Evolutionary conservation across 2,329 filamentous ascomycete genomes (phyloP), one percentile per base, ranked within the genome.

Genomic region (Fragosphaeria purpurea): DNA sequence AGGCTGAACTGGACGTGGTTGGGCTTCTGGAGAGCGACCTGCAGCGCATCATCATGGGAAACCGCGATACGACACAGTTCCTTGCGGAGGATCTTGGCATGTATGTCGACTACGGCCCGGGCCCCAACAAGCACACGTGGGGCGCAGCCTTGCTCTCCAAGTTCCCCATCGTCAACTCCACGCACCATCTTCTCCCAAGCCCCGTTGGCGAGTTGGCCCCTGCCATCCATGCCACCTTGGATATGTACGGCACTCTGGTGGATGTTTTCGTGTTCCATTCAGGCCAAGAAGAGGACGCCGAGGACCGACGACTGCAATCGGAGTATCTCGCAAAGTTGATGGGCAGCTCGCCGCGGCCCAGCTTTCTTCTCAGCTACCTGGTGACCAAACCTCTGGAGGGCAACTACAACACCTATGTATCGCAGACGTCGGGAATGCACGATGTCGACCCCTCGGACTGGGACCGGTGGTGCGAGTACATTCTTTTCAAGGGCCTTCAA

Each of bases 401-500:
- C 55, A 98, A 98, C 65, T 98, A 98, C 72, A 91, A 97, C 65
- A 95, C 83, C 0, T 97, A 95, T 60, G 93, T 97, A 31, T 88
- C 88, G 51, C 77, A 88, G 48, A 72, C 73, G 52, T 95, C 86
- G 52, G 88, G 89, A 8, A 98, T 98, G 93, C 83, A 87, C 61
- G 93, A 98, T 62, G 93, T 98, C 46, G 93, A 98, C 62, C 79
- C 83, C 0, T 83, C 75, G 4, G 93, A 98, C 65, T 95, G 89
- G 89, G 93, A 98, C 66, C 76, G 93, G 50, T 98, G 93, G 93
- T 98, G 93, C 72, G 91, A 98, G 72, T 98, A 98, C 67, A 96
- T 98, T 57, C 72, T 98, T 32, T 98, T 88, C 75, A 96, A 96
- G 74, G 83, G 83, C 10, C 70, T 98, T 55, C 84, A 83, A 67